Base-by-base conservation (phyloP, 805 yeast genomes). In the Kodamaea laetipori region DNA sequence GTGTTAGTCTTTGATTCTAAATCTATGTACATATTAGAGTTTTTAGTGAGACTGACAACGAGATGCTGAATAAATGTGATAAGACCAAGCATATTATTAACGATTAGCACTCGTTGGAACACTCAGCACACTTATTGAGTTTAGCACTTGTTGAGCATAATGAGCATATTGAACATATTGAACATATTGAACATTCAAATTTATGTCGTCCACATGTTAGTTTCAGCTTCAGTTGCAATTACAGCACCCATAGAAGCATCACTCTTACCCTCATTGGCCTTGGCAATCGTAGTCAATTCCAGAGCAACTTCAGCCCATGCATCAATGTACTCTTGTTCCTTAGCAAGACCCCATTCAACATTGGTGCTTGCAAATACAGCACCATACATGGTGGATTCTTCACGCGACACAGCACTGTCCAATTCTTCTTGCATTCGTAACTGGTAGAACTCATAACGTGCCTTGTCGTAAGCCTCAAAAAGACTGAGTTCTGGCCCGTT, bases 351-450 rank as follows among this genome's bases (percentile, higher is more conserved):
- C 56, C 73, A 71, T 41, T 84, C 86, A 46, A 89, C 64, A 48
- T 80, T 66, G 26, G 86, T 70, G 28, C 76, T 69, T 30, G 80
- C 79, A 63, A 73, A 87, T 6, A 82, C 77, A 1, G 95, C 84
- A 15, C 98, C 97, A 59, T 73, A 81, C 95, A 94, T 84, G 44
- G 73, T 74, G 6, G 89, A 79, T 63, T 94, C 97, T 74, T 94
- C 99, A 47, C 74, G 75, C 3, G 87, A 78, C 2, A 92, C 69
- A 74, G 59, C 78, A 77, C 58, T 73, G 69, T 60, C 84, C 88
- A 87, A 71, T 56, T 90, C 96, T 58, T 86, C 85, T 47, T 84
- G 81, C 75, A 90, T 87, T 59, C 97, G 81, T 46, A 88, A 71
- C 53, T 85, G 77, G 63, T 94, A 94, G 61, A 88, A 94, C 66